Evolutionary conservation across 768 basidiomycete species (phyloP).

Genomic region (Suillus alpinus): DNA sequence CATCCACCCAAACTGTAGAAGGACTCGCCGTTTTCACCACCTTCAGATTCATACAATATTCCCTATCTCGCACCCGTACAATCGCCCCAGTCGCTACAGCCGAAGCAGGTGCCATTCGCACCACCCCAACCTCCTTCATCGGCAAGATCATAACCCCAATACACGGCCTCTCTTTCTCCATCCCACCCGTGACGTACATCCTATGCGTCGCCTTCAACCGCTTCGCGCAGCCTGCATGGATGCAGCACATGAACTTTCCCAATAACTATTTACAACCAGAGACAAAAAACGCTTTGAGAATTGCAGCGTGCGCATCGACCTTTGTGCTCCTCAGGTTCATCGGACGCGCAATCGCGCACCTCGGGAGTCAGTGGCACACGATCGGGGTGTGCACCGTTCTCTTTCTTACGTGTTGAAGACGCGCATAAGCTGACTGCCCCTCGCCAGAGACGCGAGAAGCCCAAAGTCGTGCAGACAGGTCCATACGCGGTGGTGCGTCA

Average conservation of each 20-base stretch:
- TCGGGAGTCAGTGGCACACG: constrained; percentile 29
- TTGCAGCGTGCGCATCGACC: constrained; percentile 26
- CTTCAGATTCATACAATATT: constrained; percentile 20
- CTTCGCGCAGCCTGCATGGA: constrained; percentile 36
- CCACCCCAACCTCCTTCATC: constrained; percentile 14
- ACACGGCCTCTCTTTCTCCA: constrained; percentile 20
- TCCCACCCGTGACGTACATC: constrained; percentile 29
- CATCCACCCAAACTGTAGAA: constrained; percentile 17
- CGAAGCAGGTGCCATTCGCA: constrained; percentile 18
- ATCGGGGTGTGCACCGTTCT: constrained; percentile 26
- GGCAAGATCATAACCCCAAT: constrained; percentile 28
- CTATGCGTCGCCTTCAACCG: constrained; percentile 24
- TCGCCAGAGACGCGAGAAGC: constrained; percentile 28
- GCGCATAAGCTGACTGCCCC: background rate
- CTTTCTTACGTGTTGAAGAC: background rate
- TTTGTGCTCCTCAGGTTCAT: constrained; percentile 17
- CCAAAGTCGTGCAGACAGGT: constrained; percentile 26
- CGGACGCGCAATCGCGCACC: constrained; percentile 10
- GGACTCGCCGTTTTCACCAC: constrained; percentile 25
- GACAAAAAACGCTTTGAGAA: constrained; percentile 22
- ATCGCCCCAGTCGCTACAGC: constrained; percentile 4
- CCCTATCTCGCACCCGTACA: constrained; percentile 9
- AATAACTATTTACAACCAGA: constrained; percentile 19
- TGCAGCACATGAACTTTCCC: constrained; percentile 25
- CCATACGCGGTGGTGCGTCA: constrained; percentile 38